These are phyloP conservation scores for Phytophthora citrophthora DNA, from an alignment of 352 stramenopile genomes.

Conservation along the genomic window DNA sequence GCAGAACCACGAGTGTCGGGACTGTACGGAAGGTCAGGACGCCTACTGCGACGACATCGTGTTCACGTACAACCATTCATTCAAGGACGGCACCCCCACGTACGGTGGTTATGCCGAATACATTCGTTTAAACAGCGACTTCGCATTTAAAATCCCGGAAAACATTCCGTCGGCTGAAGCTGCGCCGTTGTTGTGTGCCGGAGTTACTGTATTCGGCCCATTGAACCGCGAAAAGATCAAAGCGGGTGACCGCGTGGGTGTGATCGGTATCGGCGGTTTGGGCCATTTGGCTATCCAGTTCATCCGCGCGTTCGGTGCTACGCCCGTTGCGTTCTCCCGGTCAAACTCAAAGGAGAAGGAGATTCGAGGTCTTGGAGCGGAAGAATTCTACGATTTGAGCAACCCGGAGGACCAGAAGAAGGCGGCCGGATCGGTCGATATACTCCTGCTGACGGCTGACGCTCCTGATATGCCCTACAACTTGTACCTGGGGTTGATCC, in stretches of 20 bases:
- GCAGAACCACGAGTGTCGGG: not conserved
- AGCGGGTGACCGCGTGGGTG: slow-evolving; percentile 21
- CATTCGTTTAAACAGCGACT: slow-evolving; percentile 33
- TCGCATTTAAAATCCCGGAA: slow-evolving; percentile 24
- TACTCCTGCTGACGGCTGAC: no score
- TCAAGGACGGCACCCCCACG: slow-evolving; percentile 18
- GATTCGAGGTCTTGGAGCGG: not conserved
- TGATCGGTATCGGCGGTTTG: slow-evolving; percentile 1
- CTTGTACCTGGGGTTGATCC: no score
- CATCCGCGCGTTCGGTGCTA: not conserved
- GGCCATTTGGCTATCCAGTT: not conserved
- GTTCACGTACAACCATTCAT: slow-evolving; percentile 46
- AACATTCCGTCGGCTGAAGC: slow-evolving; percentile 13
- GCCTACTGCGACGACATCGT: slow-evolving; percentile 56
- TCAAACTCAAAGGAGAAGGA: not conserved
- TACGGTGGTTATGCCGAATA: slow-evolving; percentile 29
- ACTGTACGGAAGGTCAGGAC: slow-evolving; percentile 49
- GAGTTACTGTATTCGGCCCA: slow-evolving; percentile 16
- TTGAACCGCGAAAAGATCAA: slow-evolving; percentile 22
- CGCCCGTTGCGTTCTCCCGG: not conserved
- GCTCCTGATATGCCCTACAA: no score
- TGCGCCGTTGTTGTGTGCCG: slow-evolving; percentile 14
- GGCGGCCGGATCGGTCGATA: no score
- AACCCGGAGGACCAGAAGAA: no score
- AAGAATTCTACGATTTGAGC: no score